Evolutionary conservation across 2,329 filamentous ascomycete species (phyloP).

Genomic region (Bertia moriformis): DNA sequence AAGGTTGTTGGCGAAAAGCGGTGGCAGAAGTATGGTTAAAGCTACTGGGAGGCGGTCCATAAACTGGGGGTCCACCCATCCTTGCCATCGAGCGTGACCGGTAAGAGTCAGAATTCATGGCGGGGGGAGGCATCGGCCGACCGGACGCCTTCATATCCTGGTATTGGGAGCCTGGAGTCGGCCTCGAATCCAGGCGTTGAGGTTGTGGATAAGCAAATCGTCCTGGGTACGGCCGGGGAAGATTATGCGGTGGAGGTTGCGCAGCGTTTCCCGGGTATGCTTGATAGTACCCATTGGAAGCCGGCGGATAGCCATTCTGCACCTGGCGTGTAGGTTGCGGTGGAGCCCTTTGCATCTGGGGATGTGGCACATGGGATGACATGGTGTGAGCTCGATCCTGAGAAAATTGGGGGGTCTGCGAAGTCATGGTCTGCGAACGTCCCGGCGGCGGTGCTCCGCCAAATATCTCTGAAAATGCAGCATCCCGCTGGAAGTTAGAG

Average conservation of each 20-base stretch:
- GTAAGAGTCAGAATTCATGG: constrained; percentile 44
- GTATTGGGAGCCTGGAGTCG: neutral
- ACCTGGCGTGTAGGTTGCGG: constrained; percentile 22
- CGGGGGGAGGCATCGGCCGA: constrained; percentile 16
- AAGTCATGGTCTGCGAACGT: constrained; percentile 52
- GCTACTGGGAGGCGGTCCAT: constrained; percentile 21
- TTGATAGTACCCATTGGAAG: neutral
- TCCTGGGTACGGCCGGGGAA: neutral
- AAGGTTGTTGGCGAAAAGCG: constrained; percentile 9
- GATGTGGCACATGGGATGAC: constrained; percentile 24
- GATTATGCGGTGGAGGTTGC: neutral
- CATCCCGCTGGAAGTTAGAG: constrained; percentile 33
- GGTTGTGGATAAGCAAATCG: neutral
- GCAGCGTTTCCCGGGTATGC: neutral
- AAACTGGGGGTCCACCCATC: constrained; percentile 42
- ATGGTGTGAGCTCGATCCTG: constrained; percentile 42
- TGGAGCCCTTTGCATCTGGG: constrained; percentile 23
- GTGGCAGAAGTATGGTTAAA: constrained; percentile 1
- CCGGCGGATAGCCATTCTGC: neutral
- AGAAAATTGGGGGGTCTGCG: constrained; percentile 31
- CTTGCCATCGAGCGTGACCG: constrained; percentile 52
- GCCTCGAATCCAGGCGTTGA: neutral
- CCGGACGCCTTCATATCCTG: neutral
- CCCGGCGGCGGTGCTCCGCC: constrained; percentile 42
- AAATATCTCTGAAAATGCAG: constrained; percentile 53